phyloP scores from a whole-genome alignment of 1,139 yeast genomes.

The Wickerhamiella pararugosa region DNA sequence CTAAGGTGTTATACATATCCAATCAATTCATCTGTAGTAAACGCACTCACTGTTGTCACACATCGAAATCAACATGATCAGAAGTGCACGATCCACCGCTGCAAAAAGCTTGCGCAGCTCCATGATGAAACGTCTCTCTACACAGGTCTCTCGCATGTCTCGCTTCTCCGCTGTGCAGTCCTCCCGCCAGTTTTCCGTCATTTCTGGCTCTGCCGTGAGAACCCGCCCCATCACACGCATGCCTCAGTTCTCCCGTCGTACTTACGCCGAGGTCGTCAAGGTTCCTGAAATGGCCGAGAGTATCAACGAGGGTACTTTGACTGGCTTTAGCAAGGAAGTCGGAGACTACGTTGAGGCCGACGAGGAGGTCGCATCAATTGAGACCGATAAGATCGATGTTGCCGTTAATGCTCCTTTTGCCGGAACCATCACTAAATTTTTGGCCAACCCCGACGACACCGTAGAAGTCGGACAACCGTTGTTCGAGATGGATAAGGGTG shows the following conservation, averaged over 20 bases:
- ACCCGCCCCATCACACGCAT: slow-evolving; percentile 3
- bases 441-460: slow-evolving; percentile 78
- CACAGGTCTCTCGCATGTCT: not conserved
- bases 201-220: slow-evolving; percentile 2
- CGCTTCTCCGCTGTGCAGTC: not conserved
- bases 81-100: slow-evolving; percentile 5
- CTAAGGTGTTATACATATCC: too few species aligned
- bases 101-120: slow-evolving; percentile 3
- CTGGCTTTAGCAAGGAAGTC: slow-evolving; percentile 55
- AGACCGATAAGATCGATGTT: slow-evolving; percentile 95
- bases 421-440: slow-evolving; percentile 76
- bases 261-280: slow-evolving; percentile 36
- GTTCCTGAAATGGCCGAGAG: slow-evolving; percentile 99
- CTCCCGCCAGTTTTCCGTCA: slow-evolving; percentile 4
- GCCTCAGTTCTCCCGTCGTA: slow-evolving; percentile 6
- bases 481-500: slow-evolving; percentile 82
- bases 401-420: slow-evolving; percentile 90
- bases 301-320: slow-evolving; percentile 89
- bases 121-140: slow-evolving; percentile 1
- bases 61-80: slow-evolving; percentile 2
- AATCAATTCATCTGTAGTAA: too few species aligned
- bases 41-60: too few species aligned
- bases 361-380: slow-evolving; percentile 91
- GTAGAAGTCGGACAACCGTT: slow-evolving; percentile 94
- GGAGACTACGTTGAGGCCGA: slow-evolving; percentile 84